A percentile compares a stretch with the other conserved stretches of the same genome.
phyloP scores from a whole-genome alignment of 2,329 filamentous ascomycete species.

The Arthrobotrys conoides region DNA sequence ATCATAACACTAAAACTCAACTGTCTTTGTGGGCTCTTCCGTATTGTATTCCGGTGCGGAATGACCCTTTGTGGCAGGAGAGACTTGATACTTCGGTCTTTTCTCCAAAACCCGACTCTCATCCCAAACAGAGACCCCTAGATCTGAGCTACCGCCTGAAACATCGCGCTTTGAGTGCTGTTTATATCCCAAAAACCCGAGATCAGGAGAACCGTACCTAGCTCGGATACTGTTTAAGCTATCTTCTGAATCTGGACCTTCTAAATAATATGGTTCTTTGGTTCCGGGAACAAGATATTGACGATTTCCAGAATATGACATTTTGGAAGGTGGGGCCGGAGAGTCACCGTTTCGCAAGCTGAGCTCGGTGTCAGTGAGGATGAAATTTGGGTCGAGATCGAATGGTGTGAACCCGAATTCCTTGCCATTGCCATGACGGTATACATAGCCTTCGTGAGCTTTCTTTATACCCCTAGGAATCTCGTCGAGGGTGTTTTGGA shows the following conservation, averaged over 20 bases:
- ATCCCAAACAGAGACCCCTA: neutral
- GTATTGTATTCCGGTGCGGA: neutral
- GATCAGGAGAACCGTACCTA: neutral
- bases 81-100: neutral
- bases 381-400: neutral
- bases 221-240: neutral
- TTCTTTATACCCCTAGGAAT: neutral
- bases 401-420: neutral
- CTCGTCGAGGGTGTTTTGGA: neutral
- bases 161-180: neutral
- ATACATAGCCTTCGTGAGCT: neutral
- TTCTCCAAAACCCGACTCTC: neutral
- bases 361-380: neutral
- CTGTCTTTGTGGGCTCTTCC: constrained; percentile 1
- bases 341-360: neutral
- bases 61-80: neutral
- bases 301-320: neutral
- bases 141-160: neutral
- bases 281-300: neutral
- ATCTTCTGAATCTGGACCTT: neutral
- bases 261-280: neutral
- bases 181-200: neutral
- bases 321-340: neutral
- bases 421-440: neutral
- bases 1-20: neutral